These are phyloP conservation scores for Alternaria dauci DNA, from an alignment of 2,329 filamentous ascomycete genomes.

Conservation along the genomic window DNA sequence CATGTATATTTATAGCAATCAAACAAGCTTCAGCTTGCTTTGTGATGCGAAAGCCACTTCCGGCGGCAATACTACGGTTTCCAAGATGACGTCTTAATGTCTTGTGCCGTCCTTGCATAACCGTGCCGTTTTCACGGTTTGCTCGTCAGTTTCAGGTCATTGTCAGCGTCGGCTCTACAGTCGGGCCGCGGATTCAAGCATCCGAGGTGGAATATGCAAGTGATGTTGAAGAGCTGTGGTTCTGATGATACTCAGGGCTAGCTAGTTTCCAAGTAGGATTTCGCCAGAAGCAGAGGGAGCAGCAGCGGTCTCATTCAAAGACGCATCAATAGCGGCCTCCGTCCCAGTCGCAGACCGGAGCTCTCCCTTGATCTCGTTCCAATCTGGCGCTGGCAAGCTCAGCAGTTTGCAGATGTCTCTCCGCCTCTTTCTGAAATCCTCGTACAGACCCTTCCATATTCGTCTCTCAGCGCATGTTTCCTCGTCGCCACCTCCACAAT, in stretches of 20 bases:
- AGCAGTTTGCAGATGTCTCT: conserved; percentile 52
- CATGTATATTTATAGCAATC: background rate
- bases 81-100: conserved; percentile 10
- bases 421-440: conserved; percentile 54
- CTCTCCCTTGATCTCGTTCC: conserved; percentile 40
- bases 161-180: background rate
- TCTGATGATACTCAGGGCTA: conserved; percentile 10
- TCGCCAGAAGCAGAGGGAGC: background rate
- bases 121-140: background rate
- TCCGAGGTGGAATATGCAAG: conserved; percentile 1
- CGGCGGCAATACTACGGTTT: conserved; percentile 1
- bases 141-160: conserved; percentile 18
- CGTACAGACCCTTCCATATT: conserved; percentile 57
- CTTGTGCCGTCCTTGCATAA: background rate
- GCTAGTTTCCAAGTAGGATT: background rate
- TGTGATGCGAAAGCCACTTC: conserved; percentile 4
- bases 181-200: conserved; percentile 10
- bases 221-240: background rate
- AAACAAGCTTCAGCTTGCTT: conserved; percentile 7
- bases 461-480: conserved; percentile 50
- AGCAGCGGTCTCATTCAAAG: conserved; percentile 20
- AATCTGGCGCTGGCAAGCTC: conserved; percentile 52
- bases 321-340: conserved; percentile 33
- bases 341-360: conserved; percentile 30
- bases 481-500: conserved; percentile 49